Base-by-base conservation (phyloP, 164 flowering plant genomes). In the Vitis riparia region DNA sequence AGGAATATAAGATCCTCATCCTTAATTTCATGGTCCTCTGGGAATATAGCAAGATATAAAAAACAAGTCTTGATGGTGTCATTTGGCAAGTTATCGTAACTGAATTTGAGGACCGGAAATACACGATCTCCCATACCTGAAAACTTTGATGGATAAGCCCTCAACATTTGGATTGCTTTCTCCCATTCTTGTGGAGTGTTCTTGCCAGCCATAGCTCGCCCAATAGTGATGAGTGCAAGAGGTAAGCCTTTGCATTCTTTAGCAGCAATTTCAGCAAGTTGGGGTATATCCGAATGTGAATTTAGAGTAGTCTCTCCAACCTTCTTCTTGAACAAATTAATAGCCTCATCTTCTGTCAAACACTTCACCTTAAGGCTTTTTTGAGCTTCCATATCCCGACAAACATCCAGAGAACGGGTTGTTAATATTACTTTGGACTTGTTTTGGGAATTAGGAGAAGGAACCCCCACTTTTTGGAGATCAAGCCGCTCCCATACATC, bases 371-470 rank as follows among this genome's bases (percentile, higher is more conserved):
- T 51, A 19, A 68, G 16, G 8, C 2, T 61, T 23, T 16, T 49
- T 1, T 73, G 48, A 30, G 72, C 72, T n/a, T 44, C 56, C 76
- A 73, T 73, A 1, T 16, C 15, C 0, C 29, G 23, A 15, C 71
- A 73, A 5, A 73, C 58, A 1, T 63, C 59, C 65, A 56, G 14
- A 5, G 58, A 62, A 0, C 68, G 61, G 8, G 76, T 62, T 27
- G 77, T 68, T 9, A 74, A 67, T 8, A 71, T 51, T 14, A 71
- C 62, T 27, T 67, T 73, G 19, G 66, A 73, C n/a, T 47, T 47
- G 48, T 63, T 69, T 44, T 58, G 32, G 14, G 13, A 8, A 14
- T 9, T 17, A 0, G 58, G 55, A 37, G 11, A 11, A n/a, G 72
- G 72, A 32, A 74, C 17, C 12, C 77, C 72, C 1, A 64, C 8